Conservation (phyloP, 441 rosid species). For the Erodium chrysanthum region DNA sequence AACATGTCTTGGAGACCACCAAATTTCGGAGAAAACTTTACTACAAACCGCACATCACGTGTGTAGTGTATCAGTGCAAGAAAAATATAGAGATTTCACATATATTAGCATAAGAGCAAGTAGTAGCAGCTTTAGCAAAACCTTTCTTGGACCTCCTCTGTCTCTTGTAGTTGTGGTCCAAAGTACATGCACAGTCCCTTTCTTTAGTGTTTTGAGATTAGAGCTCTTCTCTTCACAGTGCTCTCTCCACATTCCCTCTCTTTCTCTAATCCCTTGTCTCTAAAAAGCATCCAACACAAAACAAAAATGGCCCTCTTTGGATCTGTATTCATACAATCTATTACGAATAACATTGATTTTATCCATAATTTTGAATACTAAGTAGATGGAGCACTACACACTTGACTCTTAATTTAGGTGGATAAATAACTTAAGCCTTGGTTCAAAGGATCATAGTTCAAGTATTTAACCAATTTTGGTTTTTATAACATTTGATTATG, state of each 20-base stretch:
- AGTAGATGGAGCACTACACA: too few relatives aligned
- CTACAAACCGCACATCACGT: constrained; percentile 2
- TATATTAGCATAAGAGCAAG: neutral
- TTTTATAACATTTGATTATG: too few relatives aligned
- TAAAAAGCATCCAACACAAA: too few relatives aligned
- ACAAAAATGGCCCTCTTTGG: neutral
- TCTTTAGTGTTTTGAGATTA: constrained; percentile 23
- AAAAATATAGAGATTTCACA: neutral
- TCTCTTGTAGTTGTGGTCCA: constrained; percentile 18
- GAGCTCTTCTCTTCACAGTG: constrained; percentile 17
- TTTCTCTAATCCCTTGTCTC: constrained; percentile 1
- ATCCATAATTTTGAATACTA: too few relatives aligned
- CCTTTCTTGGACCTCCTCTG: constrained; percentile 7
- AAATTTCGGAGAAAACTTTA: neutral
- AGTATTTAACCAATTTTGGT: too few relatives aligned
- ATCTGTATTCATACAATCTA: neutral
- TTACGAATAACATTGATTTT: too few relatives aligned
- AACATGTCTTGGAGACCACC: constrained; percentile 9
- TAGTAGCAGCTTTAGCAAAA: neutral
- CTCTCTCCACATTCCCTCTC: neutral
- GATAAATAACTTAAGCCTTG: too few relatives aligned
- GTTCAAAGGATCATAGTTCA: too few relatives aligned
- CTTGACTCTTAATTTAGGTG: too few relatives aligned
- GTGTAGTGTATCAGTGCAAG: neutral
- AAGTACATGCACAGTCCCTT: neutral